Evolutionary conservation across 2,329 filamentous ascomycete species (phyloP).

Genomic region (Cercospora sp.): DNA sequence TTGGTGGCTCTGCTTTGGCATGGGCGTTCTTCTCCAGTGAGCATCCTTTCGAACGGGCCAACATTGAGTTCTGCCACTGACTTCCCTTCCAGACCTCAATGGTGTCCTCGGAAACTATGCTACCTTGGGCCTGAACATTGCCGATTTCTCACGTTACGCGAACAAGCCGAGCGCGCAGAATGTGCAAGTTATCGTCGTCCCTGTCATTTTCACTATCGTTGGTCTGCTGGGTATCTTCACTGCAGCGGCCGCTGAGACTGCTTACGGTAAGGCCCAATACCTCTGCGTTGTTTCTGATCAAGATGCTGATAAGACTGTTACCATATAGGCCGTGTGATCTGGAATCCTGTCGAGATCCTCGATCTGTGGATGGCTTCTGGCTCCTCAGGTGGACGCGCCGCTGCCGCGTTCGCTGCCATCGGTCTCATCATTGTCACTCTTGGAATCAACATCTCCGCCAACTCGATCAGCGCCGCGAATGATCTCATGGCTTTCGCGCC

Average conservation of each 20-base stretch:
- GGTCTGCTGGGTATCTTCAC: conserved; percentile 53
- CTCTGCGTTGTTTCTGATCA: not conserved
- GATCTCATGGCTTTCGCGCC: conserved; percentile 55
- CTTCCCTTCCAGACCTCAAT: conserved; percentile 33
- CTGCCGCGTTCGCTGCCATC: conserved; percentile 34
- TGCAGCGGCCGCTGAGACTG: conserved; percentile 54
- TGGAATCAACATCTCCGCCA: conserved; percentile 55
- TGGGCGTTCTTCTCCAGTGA: conserved; percentile 33
- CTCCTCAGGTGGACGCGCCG: conserved; percentile 30
- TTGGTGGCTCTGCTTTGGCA: conserved; percentile 34
- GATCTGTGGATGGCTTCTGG: conserved; percentile 34
- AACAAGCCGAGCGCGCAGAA: conserved; percentile 36
- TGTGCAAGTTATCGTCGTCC: conserved; percentile 44
- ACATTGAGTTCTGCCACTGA: conserved; percentile 24
- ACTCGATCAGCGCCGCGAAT: conserved; percentile 56
- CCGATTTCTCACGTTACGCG: conserved; percentile 39
- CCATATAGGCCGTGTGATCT: conserved; percentile 33
- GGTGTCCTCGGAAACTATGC: conserved; percentile 37
- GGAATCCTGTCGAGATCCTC: conserved; percentile 40
- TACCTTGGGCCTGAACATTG: conserved; percentile 39
- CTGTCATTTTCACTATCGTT: conserved; percentile 51
- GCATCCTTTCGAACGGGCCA: not conserved
- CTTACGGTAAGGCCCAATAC: conserved; percentile 45
- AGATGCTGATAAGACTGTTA: not conserved
- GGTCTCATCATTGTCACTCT: conserved; percentile 55